Evolutionary conservation across 345 rosid genomes (phyloP).

Genomic region (Gossypium herbaceum): DNA sequence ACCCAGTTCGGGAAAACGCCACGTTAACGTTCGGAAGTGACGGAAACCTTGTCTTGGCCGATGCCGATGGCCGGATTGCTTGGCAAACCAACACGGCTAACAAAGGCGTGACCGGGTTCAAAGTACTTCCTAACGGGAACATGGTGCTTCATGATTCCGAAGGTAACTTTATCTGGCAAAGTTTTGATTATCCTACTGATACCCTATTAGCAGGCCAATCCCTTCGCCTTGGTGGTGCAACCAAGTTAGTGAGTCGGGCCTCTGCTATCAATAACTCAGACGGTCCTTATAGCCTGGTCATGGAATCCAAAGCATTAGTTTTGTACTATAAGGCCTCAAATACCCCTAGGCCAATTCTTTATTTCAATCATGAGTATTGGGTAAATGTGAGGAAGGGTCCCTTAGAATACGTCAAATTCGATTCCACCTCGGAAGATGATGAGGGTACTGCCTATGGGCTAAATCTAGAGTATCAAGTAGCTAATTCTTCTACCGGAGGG

Average conservation of each 20-base stretch:
- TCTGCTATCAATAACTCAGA: constrained; percentile 21
- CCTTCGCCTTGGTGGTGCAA: constrained; percentile 16
- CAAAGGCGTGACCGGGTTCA: constrained; percentile 47
- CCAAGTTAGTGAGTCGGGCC: constrained; percentile 40
- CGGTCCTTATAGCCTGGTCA: constrained; percentile 36
- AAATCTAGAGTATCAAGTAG: neutral
- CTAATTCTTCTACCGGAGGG: neutral
- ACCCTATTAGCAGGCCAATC: constrained; percentile 49
- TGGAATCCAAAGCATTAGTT: constrained; percentile 34
- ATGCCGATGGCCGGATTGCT: constrained; percentile 42
- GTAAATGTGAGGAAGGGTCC: neutral
- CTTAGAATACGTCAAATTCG: neutral
- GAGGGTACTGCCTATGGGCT: neutral
- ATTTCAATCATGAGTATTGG: neutral
- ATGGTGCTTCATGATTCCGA: constrained; percentile 43
- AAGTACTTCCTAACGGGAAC: constrained; percentile 41
- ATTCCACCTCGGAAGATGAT: neutral
- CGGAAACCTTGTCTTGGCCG: constrained; percentile 46
- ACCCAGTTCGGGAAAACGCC: constrained; percentile 45
- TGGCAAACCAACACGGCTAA: constrained; percentile 58
- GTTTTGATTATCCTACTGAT: constrained; percentile 52
- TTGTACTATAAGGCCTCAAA: constrained; percentile 11
- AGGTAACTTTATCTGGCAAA: constrained; percentile 49
- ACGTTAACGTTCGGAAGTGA: constrained; percentile 34
- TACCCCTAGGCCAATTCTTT: neutral